A percentile compares a stretch with the other conserved stretches of the same genome.
Evolutionary conservation across 2,329 filamentous ascomycete genomes (phyloP).

Genomic region (Beauveria pseudobassiana): DNA sequence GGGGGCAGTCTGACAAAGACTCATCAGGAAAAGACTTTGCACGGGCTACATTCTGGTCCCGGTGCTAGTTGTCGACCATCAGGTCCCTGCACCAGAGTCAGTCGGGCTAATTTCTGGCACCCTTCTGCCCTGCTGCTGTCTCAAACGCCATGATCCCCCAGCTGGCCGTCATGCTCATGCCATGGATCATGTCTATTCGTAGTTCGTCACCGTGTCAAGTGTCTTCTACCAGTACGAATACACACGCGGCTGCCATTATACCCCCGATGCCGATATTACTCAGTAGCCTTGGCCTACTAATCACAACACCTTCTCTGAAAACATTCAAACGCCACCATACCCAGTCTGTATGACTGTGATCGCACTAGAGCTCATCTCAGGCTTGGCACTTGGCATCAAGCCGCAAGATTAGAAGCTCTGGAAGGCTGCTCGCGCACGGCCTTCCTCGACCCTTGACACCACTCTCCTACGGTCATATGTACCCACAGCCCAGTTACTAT

Average conservation of each 20-base stretch:
- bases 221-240: too few relatives aligned
- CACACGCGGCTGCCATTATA: not conserved
- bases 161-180: not conserved
- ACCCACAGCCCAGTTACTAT: too few relatives aligned
- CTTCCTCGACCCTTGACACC: not conserved
- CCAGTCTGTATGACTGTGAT: not conserved
- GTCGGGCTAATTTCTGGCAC: not conserved
- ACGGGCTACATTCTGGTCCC: not conserved
- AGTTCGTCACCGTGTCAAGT: not conserved
- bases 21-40: not conserved
- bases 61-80: not conserved
- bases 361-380: not conserved
- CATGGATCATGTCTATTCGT: conserved; percentile 3
- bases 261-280: not conserved
- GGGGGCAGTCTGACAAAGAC: not conserved
- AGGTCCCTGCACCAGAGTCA: not conserved
- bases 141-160: conserved; percentile 3
- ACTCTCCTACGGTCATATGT: not conserved
- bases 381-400: not conserved
- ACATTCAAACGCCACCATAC: not conserved
- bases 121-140: not conserved
- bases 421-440: not conserved
- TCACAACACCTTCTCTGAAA: not conserved
- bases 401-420: not conserved
- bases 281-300: not conserved